Evolutionary conservation across 768 basidiomycete species (phyloP), one percentile per base, ranked within the genome.

Genomic region (Suillus subalutaceus): DNA sequence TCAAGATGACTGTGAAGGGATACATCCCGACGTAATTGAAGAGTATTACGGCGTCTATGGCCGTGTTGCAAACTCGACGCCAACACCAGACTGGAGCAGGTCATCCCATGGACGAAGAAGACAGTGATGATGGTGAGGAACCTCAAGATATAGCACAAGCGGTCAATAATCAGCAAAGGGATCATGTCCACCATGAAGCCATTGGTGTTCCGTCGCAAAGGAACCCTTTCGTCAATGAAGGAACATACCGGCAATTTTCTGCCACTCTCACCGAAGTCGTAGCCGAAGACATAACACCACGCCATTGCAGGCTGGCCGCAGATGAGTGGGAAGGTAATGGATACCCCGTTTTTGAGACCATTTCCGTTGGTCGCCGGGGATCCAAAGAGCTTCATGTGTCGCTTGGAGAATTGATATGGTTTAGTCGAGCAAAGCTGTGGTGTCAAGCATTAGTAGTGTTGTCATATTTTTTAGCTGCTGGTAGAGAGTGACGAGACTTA

Each of bases 21-120:
- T 69, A 15, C 70, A 72, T 35, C 70, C 68, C 2, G 68, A 71
- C n/a, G 57, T 67, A 2, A 69, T 71, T 7, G 57, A 67, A 3
- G 63, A 66, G n/a, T 71, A 69, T 35, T 71, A 72, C 41, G 68
- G 71, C 3, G 63, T 67, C 20, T 15, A 58, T 59, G 68, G 41
- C 12, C 1, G 10, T 32, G 15, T 12, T 32, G 32, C 15, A 13
- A n/a, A 35, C 32, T n/a, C 50, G 41, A 37, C 43, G 1, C 30
- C 63, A 12, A 37, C 63, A 62, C 35, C 50, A 66, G 32, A 67
- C 41, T 20, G 59, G 67, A 20, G 67, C 59, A 0, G 67, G 66
- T 0, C 65, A 67, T 62, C 56, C 46, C 20, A 41, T 32, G 9
- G 66, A 70, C 53, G 67, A 70, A 38, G 38, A 6, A 1, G 59